phyloP scores from a whole-genome alignment of 257 asterid genomes.

The Eucommia ulmoides region DNA sequence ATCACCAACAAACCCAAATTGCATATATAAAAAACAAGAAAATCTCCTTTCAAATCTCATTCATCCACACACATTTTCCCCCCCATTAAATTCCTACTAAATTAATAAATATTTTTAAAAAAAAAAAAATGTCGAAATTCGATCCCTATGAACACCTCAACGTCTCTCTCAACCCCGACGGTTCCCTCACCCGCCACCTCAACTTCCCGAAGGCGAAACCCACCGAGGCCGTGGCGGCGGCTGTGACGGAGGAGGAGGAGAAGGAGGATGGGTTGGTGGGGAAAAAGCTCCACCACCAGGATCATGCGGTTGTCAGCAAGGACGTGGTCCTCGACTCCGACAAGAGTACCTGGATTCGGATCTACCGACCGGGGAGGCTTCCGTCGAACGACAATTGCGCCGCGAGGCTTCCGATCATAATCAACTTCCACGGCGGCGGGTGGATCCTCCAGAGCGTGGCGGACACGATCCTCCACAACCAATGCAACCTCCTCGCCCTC shows the following conservation, averaged over 20 bases:
- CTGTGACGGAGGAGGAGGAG: no score
- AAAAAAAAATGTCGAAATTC: slow-evolving; percentile 67
- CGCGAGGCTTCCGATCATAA: slow-evolving; percentile 60
- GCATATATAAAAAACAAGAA: background rate
- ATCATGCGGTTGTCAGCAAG: slow-evolving; percentile 56
- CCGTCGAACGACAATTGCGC: slow-evolving; percentile 36
- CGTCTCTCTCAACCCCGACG: slow-evolving; percentile 41
- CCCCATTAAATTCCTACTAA: no score
- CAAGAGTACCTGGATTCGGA: slow-evolving; percentile 61
- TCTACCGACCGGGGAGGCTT: slow-evolving; percentile 57
- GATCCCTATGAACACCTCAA: slow-evolving; percentile 69
- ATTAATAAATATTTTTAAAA: no score
- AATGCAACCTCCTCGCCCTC: slow-evolving; percentile 26
- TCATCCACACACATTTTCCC: background rate
- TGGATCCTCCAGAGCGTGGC: slow-evolving; percentile 42
- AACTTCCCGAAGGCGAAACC: slow-evolving; percentile 58
- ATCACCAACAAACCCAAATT: no score
- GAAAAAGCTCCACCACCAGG: no score
- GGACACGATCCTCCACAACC: slow-evolving; percentile 36
- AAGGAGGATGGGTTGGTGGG: no score
- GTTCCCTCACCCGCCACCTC: slow-evolving; percentile 54
- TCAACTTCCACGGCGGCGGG: slow-evolving; percentile 62
- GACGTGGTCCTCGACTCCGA: slow-evolving; percentile 44
- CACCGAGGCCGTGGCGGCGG: slow-evolving; percentile 9
- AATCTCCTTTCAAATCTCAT: background rate